phyloP scores from a whole-genome alignment of 2,329 filamentous ascomycete genomes.

The Xylaria sp. region DNA sequence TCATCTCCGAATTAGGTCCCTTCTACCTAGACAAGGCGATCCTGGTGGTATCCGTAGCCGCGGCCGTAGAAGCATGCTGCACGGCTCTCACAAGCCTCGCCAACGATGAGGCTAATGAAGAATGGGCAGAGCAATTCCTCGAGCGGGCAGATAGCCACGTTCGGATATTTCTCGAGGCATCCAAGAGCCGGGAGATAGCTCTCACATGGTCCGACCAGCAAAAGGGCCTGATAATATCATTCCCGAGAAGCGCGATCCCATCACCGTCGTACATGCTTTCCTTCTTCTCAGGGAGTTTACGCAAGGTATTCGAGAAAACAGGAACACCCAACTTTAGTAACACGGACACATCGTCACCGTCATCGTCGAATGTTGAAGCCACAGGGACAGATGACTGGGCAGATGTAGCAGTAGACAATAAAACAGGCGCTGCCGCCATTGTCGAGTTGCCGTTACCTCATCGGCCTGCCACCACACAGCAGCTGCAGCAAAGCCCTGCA shows the following conservation, averaged over 20 bases:
- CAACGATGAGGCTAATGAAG: constrained; percentile 47
- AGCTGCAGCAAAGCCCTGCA: background rate
- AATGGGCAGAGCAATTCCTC: constrained; percentile 51
- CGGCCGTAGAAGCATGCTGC: constrained; percentile 48
- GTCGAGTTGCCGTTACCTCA: constrained; percentile 1
- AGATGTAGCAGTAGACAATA: constrained; percentile 46
- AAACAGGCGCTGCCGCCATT: constrained; percentile 34
- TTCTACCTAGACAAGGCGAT: constrained; percentile 47
- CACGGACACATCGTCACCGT: too few species aligned
- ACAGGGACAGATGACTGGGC: constrained; percentile 50
- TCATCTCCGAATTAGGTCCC: constrained; percentile 25
- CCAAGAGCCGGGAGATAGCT: constrained; percentile 37
- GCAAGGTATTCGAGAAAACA: constrained; percentile 44
- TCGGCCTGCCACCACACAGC: background rate
- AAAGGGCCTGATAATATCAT: constrained; percentile 46
- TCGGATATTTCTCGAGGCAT: constrained; percentile 47
- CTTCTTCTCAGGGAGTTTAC: constrained; percentile 44
- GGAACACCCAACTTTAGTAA: background rate
- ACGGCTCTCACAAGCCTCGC: constrained; percentile 48
- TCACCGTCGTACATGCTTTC: constrained; percentile 44
- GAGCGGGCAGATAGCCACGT: constrained; percentile 44
- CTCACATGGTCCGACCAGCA: constrained; percentile 48
- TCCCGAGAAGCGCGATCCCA: constrained; percentile 44
- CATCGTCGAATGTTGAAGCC: background rate
- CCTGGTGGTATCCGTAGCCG: constrained; percentile 47